These are phyloP conservation scores for Carex littledalei DNA, from an alignment of 176 grass and related monocot genomes.

Conservation along the genomic window DNA sequence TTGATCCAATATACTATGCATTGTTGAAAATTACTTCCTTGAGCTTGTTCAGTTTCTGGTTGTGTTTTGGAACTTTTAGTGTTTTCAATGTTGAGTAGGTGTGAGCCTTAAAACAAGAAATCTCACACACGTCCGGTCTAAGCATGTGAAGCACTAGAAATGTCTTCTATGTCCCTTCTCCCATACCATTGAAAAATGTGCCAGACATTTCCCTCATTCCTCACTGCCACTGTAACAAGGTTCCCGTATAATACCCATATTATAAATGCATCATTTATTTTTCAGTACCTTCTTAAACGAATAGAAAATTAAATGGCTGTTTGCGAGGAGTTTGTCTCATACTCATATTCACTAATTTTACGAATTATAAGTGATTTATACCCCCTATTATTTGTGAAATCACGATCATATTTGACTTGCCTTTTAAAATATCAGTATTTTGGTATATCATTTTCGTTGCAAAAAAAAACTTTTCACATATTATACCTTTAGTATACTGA, in stretches of 20 bases:
- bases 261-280: background rate
- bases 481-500: slow-evolving; percentile 7
- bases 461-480: background rate
- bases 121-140: background rate
- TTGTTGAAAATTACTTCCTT: background rate
- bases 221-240: background rate
- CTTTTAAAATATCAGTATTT: background rate
- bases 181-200: background rate
- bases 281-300: background rate
- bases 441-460: background rate
- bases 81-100: background rate
- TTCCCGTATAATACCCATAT: background rate
- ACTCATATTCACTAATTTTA: background rate
- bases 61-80: background rate
- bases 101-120: background rate
- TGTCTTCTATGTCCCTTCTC: background rate
- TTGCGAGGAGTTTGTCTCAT: background rate
- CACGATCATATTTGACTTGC: background rate
- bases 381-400: background rate
- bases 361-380: background rate
- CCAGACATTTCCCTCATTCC: background rate
- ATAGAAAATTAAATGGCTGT: background rate
- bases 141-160: background rate
- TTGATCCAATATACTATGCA: background rate
- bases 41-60: background rate